Evolutionary conservation across 768 basidiomycete genomes (phyloP).

Genomic region (Russula virescens): DNA sequence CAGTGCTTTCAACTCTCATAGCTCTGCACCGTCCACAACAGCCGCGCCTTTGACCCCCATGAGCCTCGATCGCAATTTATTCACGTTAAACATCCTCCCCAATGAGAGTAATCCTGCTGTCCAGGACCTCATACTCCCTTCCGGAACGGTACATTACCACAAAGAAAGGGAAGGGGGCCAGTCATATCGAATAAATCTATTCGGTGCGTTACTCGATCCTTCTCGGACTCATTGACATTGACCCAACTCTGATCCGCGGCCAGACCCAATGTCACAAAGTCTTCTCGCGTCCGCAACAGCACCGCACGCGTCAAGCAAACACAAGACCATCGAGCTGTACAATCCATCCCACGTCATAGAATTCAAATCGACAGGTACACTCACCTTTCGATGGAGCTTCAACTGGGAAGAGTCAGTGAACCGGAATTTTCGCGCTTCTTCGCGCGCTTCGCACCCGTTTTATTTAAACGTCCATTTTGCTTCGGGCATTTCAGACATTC

Average conservation of each 20-base stretch:
- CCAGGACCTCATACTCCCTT: constrained; percentile 63
- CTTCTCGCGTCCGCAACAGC: constrained; percentile 64
- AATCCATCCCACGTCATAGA: constrained; percentile 69
- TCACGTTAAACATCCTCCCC: constrained; percentile 65
- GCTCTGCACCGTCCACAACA: background rate
- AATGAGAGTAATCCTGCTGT: constrained; percentile 54
- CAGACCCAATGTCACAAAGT: constrained; percentile 69
- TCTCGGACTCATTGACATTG: background rate
- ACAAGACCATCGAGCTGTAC: constrained; percentile 67
- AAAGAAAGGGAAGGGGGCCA: constrained; percentile 54
- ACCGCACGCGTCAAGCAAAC: constrained; percentile 59
- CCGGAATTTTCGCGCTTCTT: background rate
- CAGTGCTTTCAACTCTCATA: background rate
- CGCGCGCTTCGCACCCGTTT: background rate
- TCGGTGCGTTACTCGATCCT: constrained; percentile 41
- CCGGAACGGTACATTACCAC: constrained; percentile 61
- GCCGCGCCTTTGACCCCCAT: constrained; percentile 34
- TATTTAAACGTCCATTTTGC: background rate
- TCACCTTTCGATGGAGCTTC: constrained; percentile 74
- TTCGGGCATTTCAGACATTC: constrained; percentile 48
- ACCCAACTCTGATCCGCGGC: background rate
- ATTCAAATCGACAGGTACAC: constrained; percentile 64
- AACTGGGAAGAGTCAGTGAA: constrained; percentile 73
- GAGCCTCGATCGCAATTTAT: constrained; percentile 83
- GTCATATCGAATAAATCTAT: constrained; percentile 60